Base-by-base conservation (phyloP, 164 flowering plant genomes). In the Nymphaea colorata region DNA sequence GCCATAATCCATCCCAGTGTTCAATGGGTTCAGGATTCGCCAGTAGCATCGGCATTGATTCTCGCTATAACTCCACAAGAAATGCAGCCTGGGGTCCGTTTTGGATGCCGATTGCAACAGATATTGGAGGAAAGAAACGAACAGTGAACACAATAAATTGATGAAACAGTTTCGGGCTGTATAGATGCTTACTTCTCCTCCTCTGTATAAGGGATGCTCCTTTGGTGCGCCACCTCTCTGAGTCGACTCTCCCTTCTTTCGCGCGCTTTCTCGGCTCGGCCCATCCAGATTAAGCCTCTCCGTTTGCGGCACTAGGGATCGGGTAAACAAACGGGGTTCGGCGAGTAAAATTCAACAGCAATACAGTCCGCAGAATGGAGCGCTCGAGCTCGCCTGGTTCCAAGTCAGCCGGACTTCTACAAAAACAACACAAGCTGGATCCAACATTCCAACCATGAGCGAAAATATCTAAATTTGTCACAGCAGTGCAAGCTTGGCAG, bases 141-240 rank as follows among this genome's bases (percentile, higher is more conserved):
- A 6, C 2, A n/a, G 7, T 6, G 63, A 61, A 36, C 6, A 7
- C 63, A 7, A 7, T 10, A 25, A 25, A 25, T 25, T 17, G 43
- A 42, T 10, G 16, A 8, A 7, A 44, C 42, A 61, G 47, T 0
- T 45, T 51, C 36, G 36, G 36, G 36, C 36, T 25, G 36, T 25
- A 25, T 25, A 25, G 36, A 25, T 25, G 55, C 0, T 8, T 43
- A 86, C 91, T 86, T 78, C 65, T 83, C 82, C 43, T 82, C 83
- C 47, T 84, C 83, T 47, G 93, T 77, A 69, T 83, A 89, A 5
- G 93, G 91, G 64, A 85, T 83, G 69, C 85, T 79, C 25, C 87
- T 71, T 36, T 53, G 74, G 36, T 41, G 61, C 16, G 70, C 45
- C 57, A 75, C 64, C 43, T 71, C 73, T 51, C 66, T 65, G 44